Conservation (phyloP, 2,329 filamentous ascomycete genomes). For the Fonsecaea nubica region DNA sequence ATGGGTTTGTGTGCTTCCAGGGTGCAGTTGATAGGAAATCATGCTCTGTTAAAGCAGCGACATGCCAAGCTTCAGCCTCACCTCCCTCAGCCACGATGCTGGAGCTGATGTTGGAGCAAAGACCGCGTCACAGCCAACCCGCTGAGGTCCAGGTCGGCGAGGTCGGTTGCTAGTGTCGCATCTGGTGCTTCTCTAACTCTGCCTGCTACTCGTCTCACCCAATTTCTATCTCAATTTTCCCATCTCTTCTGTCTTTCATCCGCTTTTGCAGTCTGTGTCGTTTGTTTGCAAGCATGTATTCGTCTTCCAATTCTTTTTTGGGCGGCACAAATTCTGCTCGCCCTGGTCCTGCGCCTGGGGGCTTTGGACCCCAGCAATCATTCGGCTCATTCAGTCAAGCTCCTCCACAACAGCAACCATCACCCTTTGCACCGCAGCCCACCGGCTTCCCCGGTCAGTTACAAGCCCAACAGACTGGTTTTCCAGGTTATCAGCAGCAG, state of each 20-base stretch:
- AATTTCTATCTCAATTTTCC: conserved; percentile 16
- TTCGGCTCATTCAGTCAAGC: conserved; percentile 58
- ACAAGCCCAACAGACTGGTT: conserved; percentile 74
- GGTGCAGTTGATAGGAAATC: neutral
- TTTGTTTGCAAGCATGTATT: conserved; percentile 72
- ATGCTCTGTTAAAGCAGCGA: neutral
- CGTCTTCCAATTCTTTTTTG: conserved; percentile 83
- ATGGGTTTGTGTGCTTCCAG: neutral
- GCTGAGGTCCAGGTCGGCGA: conserved; percentile 1
- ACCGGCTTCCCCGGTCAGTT: conserved; percentile 62
- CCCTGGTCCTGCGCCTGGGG: conserved; percentile 71
- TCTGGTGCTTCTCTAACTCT: conserved; percentile 12
- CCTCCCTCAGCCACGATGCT: neutral
- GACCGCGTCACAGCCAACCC: neutral
- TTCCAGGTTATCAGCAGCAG: conserved; percentile 57
- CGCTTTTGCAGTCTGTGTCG: conserved; percentile 35
- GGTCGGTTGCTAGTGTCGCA: neutral
- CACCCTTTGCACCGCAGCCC: conserved; percentile 62
- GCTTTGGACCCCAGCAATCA: conserved; percentile 62
- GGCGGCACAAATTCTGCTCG: conserved; percentile 78
- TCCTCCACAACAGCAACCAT: conserved; percentile 63
- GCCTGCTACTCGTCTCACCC: conserved; percentile 29
- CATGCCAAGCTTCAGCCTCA: neutral
- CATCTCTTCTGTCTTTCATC: conserved; percentile 37
- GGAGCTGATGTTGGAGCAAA: neutral